Evolutionary conservation across 176 grass and related monocot genomes (phyloP).

Genomic region (Cymbopogon citratus): DNA sequence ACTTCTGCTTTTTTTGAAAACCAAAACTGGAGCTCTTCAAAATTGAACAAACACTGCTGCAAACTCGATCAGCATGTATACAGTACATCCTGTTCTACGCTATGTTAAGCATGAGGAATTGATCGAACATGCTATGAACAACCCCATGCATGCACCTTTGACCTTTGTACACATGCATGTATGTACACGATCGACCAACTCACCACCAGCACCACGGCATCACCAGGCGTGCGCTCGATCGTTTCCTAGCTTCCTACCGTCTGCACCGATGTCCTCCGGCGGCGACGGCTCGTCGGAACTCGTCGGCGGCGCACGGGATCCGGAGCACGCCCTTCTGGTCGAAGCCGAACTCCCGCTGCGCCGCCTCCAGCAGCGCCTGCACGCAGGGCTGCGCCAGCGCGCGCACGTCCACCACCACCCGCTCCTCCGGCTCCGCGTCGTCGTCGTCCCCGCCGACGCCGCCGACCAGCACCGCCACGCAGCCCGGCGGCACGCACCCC

Average conservation of each 20-base stretch:
- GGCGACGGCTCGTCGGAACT: conserved; percentile 19
- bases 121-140: neutral
- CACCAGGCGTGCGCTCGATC: neutral
- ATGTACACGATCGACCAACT: neutral
- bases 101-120: neutral
- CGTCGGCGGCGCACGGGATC: conserved; percentile 38
- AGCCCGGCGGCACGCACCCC: conserved; percentile 33
- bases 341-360: conserved; percentile 47
- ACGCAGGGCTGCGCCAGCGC: conserved; percentile 33
- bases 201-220: neutral
- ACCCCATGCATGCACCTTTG: neutral
- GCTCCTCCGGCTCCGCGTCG: conserved; percentile 15
- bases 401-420: conserved; percentile 40
- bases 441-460: neutral
- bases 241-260: neutral
- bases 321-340: conserved; percentile 45
- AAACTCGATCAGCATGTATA: neutral
- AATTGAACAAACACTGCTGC: neutral
- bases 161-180: too few species aligned
- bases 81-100: neutral
- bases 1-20: neutral
- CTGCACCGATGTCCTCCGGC: neutral
- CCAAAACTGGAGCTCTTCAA: neutral
- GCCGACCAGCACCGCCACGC: conserved; percentile 46
- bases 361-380: conserved; percentile 42